Conservation (phyloP, 148 eudicot genomes). For the Chenopodium quinoa region DNA sequence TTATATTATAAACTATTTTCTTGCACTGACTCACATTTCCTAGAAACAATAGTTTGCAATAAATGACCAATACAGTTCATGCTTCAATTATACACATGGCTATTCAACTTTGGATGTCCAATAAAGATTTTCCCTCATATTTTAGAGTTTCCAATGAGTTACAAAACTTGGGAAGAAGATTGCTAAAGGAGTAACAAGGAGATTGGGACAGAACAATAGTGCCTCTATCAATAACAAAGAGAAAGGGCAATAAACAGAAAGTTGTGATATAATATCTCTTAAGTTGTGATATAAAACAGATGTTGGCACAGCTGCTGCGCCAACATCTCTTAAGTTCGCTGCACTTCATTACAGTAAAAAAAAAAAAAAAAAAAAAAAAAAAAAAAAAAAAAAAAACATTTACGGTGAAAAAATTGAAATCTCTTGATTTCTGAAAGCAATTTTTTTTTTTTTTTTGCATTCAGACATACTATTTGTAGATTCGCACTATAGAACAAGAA, state of each 20-base stretch:
- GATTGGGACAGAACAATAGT: not conserved
- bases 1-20: too few relatives aligned
- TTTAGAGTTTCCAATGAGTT: not conserved
- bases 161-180: not conserved
- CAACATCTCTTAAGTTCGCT: not conserved
- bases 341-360: not conserved
- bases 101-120: not conserved
- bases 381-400: not conserved
- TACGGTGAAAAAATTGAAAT: too few relatives aligned
- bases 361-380: too few relatives aligned
- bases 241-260: not conserved
- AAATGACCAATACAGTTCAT: not conserved
- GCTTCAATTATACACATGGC: not conserved
- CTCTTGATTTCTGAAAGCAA: not conserved
- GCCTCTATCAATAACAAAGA: not conserved
- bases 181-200: not conserved
- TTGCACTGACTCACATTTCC: too few relatives aligned
- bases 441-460: not conserved
- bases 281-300: not conserved
- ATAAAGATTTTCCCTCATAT: not conserved
- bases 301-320: not conserved
- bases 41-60: too few relatives aligned
- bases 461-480: not conserved
- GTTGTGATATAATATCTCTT: not conserved
- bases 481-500: not conserved